Conservation (phyloP, 192 early-diverging fungal species). For the Chytriomyces sp. region DNA sequence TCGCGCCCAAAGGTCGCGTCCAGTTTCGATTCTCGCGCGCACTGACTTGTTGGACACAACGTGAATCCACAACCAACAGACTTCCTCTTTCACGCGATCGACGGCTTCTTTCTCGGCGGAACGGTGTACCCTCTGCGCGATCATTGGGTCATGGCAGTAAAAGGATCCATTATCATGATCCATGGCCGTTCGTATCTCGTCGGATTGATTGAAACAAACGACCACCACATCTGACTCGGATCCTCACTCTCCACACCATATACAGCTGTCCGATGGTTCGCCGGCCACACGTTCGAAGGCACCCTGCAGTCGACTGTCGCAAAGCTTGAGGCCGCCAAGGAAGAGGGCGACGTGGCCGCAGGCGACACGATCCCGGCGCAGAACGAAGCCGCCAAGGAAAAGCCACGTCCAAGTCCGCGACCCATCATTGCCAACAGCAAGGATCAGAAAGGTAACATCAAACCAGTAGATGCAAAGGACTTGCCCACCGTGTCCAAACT, state of each 20-base stretch:
- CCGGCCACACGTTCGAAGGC: constrained; percentile 30
- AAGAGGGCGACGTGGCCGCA: background rate
- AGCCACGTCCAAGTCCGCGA: background rate
- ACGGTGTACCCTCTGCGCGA: constrained; percentile 31
- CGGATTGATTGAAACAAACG: constrained; percentile 2
- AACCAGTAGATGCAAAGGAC: constrained; percentile 28
- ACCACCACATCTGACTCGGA: background rate
- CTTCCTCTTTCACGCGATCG: constrained; percentile 31
- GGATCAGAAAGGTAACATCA: constrained; percentile 4
- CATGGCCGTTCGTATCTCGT: no score
- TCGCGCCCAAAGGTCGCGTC: no score
- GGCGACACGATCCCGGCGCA: constrained; percentile 2
- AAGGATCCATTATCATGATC: constrained; percentile 8
- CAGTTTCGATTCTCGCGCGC: no score
- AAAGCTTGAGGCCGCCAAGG: background rate
- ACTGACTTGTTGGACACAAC: no score
- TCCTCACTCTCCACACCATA: background rate
- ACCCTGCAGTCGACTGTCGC: constrained; percentile 1
- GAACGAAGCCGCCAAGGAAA: constrained; percentile 24
- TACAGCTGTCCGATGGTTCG: constrained; percentile 37
- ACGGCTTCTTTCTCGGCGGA: constrained; percentile 37
- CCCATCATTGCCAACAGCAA: background rate
- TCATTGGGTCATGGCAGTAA: constrained; percentile 27
- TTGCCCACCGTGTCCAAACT: constrained; percentile 29
- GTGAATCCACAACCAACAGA: no score